Evolutionary conservation across 768 basidiomycete species (phyloP).

Genomic region (Hygrophorus russula): DNA sequence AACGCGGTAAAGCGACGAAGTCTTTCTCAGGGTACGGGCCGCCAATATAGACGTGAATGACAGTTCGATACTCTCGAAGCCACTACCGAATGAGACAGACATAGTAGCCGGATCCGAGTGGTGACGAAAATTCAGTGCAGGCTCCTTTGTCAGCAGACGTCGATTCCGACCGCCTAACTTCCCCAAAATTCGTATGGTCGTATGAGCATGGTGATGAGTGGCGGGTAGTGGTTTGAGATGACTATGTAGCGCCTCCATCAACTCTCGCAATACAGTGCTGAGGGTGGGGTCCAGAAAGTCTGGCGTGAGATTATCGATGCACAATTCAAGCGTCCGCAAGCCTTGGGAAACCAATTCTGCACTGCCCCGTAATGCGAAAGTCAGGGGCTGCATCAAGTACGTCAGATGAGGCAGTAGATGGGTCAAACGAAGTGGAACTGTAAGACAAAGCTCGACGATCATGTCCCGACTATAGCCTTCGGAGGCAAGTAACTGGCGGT

Average conservation of each 20-base stretch:
- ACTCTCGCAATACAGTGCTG: conserved; percentile 80
- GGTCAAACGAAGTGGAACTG: conserved; percentile 89
- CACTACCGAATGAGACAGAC: conserved; percentile 64
- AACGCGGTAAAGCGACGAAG: conserved; percentile 34
- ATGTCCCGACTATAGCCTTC: conserved; percentile 79
- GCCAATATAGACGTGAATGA: conserved; percentile 58
- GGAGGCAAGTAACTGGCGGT: conserved; percentile 78
- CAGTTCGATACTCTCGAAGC: conserved; percentile 51
- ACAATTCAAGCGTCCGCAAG: conserved; percentile 91
- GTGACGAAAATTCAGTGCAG: conserved; percentile 58
- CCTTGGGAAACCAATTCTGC: conserved; percentile 93
- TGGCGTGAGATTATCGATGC: conserved; percentile 95
- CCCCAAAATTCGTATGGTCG: conserved; percentile 90
- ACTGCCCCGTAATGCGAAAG: conserved; percentile 77
- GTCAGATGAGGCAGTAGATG: conserved; percentile 91
- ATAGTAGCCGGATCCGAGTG: conserved; percentile 63
- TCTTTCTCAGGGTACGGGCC: conserved; percentile 44
- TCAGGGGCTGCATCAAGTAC: conserved; percentile 94
- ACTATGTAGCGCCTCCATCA: conserved; percentile 90
- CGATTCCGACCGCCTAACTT: conserved; percentile 94
- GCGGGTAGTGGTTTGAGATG: conserved; percentile 85
- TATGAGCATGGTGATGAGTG: conserved; percentile 84
- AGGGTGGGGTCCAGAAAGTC: conserved; percentile 97
- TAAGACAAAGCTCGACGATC: conserved; percentile 94
- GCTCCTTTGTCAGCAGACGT: conserved; percentile 72